Conservation (phyloP, 176 grass and related monocot species). For the Puccinellia tenuiflora region DNA sequence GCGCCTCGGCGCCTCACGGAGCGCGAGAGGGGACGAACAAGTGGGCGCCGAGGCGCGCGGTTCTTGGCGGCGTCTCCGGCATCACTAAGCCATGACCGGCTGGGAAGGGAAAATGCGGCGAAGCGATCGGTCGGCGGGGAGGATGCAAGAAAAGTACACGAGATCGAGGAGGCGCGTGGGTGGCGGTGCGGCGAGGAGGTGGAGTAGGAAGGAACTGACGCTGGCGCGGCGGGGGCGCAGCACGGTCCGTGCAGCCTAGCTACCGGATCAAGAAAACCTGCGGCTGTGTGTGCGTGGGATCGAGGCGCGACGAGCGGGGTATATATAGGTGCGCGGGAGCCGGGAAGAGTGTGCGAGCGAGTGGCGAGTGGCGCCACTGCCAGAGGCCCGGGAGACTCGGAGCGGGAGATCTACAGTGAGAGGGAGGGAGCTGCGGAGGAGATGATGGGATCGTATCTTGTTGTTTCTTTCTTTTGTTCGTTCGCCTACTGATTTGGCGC, state of each 20-base stretch:
- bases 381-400: conserved; percentile 29
- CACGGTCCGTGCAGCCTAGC: conserved; percentile 30
- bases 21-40: not conserved
- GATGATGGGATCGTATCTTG: conserved; percentile 40
- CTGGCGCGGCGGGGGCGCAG: not conserved
- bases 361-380: conserved; percentile 22
- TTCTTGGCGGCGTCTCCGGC: not conserved
- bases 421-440: not conserved
- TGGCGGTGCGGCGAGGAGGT: not conserved
- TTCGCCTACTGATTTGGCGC: conserved; percentile 26
- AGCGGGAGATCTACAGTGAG: conserved; percentile 23
- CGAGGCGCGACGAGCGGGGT: conserved; percentile 2
- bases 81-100: not conserved
- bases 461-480: conserved; percentile 2
- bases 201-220: not conserved
- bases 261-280: conserved; percentile 29
- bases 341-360: conserved; percentile 23
- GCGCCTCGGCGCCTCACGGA: not conserved
- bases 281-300: not conserved
- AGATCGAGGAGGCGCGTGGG: not conserved
- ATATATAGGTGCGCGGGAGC: conserved; percentile 25
- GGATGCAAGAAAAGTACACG: not conserved
- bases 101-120: not conserved
- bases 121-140: not conserved
- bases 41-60: not conserved